Conservation (phyloP, 2,329 filamentous ascomycete genomes). For the Aspergillus chevalieri region DNA sequence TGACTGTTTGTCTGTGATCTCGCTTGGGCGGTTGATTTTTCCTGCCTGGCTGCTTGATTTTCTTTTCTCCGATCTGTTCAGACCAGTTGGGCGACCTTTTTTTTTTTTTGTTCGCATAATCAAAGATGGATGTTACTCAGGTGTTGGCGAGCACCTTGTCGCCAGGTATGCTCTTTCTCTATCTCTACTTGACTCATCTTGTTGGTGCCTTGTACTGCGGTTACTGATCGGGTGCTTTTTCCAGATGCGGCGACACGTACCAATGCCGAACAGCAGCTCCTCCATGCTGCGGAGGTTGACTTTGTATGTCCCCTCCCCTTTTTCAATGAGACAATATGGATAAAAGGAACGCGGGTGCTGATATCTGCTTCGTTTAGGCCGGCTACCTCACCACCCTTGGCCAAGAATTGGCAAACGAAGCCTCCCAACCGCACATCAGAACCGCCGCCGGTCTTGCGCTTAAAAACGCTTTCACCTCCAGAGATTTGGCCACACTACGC, state of each 20-base stretch:
- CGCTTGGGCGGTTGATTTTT: slow-evolving; percentile 9
- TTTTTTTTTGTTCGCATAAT: slow-evolving; percentile 15
- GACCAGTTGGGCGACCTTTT: slow-evolving; percentile 2
- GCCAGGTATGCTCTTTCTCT: slow-evolving; percentile 58
- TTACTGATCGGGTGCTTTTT: slow-evolving; percentile 20
- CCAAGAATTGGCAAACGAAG: slow-evolving; percentile 88
- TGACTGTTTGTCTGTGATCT: slow-evolving; percentile 4
- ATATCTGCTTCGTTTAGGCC: slow-evolving; percentile 51
- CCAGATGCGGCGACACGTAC: slow-evolving; percentile 83
- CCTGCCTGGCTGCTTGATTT: slow-evolving; percentile 10
- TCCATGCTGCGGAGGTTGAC: slow-evolving; percentile 85
- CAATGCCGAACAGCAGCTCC: slow-evolving; percentile 88
- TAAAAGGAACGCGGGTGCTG: not conserved
- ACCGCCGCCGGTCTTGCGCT: slow-evolving; percentile 91
- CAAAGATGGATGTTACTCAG: slow-evolving; percentile 91
- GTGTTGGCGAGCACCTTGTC: slow-evolving; percentile 97
- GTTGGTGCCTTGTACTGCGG: slow-evolving; percentile 10
- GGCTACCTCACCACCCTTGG: slow-evolving; percentile 90
- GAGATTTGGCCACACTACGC: slow-evolving; percentile 79
- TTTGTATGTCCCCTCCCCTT: slow-evolving; percentile 61
- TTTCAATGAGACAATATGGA: slow-evolving; percentile 2
- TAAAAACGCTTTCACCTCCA: slow-evolving; percentile 95
- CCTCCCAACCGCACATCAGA: slow-evolving; percentile 74
- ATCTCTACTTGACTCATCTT: slow-evolving; percentile 24
- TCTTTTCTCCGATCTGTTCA: slow-evolving; percentile 10